Evolutionary conservation across 1,139 yeast genomes (phyloP), one percentile per base, ranked within the genome.

Genomic region (Barnettozyma hawaiiensis): DNA sequence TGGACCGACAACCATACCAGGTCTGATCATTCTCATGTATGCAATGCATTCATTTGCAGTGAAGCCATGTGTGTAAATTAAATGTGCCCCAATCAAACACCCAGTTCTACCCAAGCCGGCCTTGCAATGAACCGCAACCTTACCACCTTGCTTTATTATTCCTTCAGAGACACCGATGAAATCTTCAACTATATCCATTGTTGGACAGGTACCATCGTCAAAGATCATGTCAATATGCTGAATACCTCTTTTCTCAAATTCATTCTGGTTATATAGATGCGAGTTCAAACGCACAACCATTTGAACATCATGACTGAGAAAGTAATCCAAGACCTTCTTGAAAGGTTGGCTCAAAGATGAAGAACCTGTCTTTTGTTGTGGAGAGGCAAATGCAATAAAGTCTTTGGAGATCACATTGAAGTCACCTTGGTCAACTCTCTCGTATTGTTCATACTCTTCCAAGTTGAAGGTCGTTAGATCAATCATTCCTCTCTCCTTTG

Each of bases 1-100:
- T 2, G 98, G 98, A 0, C 98, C 98, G 29, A 92, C 98, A 14
- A 92, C 97, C 98, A 92, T 92, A 26, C 98, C 98, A 0, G 98
- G 98, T 53, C 98, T 77, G 51, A 92, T 73, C 77, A 92, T 85
- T 62, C 98, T 76, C 94, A 92, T 85, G 59, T 89, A 92, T 1
- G 92, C 96, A 56, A 92, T 92, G 63, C 96, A 94, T 64, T 92
- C 98, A 58, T 79, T 85, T 7, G 98, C 98, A 6, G 97, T 92
- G 61, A 92, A 92, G 0, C 97, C 97, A 62, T 92, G 94, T 3
- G 96, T 87, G 61, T 92, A 92, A 41, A 92, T 92, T 50, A 92
- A 71, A 64, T 92, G 96, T 2, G 98, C 98, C 4, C 98, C 98
- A 52, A 92, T 92, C 41, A 92, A 74, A 65, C 98, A 92, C 16